Percentiles rank a stretch among this genome's conserved stretches.
These are phyloP conservation scores for Clonostachys byssicola DNA, from an alignment of 2,329 filamentous ascomycete species.

Conservation along the genomic window DNA sequence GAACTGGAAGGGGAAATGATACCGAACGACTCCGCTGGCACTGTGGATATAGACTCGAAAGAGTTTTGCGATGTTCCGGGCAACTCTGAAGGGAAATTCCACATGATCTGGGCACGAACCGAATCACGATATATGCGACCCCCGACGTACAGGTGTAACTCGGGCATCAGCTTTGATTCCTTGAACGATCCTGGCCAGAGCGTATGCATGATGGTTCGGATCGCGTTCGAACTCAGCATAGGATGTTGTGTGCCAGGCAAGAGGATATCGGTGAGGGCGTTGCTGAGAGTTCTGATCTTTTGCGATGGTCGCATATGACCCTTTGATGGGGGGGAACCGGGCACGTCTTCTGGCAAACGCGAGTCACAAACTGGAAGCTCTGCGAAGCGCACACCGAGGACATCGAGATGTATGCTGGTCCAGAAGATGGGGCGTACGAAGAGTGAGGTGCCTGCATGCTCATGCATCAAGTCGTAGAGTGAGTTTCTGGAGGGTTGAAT, in stretches of 20 bases:
- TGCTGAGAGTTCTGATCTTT: conserved; percentile 34
- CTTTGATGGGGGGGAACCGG: conserved; percentile 25
- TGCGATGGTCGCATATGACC: conserved; percentile 31
- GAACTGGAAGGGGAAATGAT: conserved; percentile 10
- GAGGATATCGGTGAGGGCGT: conserved; percentile 37
- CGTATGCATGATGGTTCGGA: conserved; percentile 37
- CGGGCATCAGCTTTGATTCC: conserved; percentile 20
- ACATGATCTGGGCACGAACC: conserved; percentile 44
- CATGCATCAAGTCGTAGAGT: conserved; percentile 46
- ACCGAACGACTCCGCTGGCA: conserved; percentile 20
- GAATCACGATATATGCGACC: conserved; percentile 35
- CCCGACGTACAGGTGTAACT: conserved; percentile 48
- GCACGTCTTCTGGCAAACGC: conserved; percentile 28
- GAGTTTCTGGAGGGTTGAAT: conserved; percentile 41
- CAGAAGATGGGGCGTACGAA: conserved; percentile 50
- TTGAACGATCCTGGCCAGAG: conserved; percentile 34
- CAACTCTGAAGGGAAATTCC: conserved; percentile 27
- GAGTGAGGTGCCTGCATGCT: conserved; percentile 40
- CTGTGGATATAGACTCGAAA: conserved; percentile 29
- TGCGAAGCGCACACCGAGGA: conserved; percentile 42
- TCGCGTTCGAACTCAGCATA: conserved; percentile 28
- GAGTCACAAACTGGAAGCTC: conserved; percentile 33
- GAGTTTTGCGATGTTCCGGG: conserved; percentile 9
- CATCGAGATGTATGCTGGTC: conserved; percentile 44
- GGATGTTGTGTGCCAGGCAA: conserved; percentile 21